Conservation (phyloP, 2,329 filamentous ascomycete genomes). For the Ophioceras dolichostomum region DNA sequence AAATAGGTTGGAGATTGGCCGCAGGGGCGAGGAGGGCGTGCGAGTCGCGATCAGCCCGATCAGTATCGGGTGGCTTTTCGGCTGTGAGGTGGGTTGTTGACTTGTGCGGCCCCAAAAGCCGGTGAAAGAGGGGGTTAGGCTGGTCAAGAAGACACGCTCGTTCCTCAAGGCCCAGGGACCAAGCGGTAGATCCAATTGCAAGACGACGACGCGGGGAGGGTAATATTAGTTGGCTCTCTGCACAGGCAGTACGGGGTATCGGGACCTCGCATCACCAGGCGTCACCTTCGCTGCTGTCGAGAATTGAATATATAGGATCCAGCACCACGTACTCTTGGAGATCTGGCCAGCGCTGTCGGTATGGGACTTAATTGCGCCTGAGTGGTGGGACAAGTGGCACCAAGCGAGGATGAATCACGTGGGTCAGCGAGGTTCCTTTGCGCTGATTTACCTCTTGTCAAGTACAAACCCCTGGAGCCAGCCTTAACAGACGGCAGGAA, state of each 20-base stretch:
- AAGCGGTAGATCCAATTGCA: conserved; percentile 3
- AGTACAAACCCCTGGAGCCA: too few relatives aligned
- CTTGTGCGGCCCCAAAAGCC: too few relatives aligned
- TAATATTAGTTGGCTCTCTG: neutral
- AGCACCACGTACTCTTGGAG: neutral
- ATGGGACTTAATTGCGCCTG: conserved; percentile 3
- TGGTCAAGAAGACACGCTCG: too few relatives aligned
- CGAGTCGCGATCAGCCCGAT: neutral
- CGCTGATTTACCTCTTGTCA: too few relatives aligned
- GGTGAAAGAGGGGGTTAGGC: too few relatives aligned
- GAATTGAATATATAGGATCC: neutral
- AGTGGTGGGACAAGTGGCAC: conserved; percentile 5
- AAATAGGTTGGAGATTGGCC: conserved; percentile 5
- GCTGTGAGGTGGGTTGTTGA: neutral
- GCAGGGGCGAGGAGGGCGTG: too few relatives aligned
- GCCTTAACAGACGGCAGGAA: neutral
- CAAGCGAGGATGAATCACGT: conserved; percentile 1
- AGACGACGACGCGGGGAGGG: neutral
- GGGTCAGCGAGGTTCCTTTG: neutral
- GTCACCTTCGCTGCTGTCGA: neutral
- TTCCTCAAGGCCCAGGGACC: too few relatives aligned
- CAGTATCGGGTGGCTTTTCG: conserved; percentile 1
- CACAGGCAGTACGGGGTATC: neutral
- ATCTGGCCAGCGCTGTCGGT: conserved; percentile 3
- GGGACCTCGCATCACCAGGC: conserved; percentile 2